These are phyloP conservation scores for Fusarium armeniacum DNA, from an alignment of 2,329 filamentous ascomycete genomes.

Conservation along the genomic window DNA sequence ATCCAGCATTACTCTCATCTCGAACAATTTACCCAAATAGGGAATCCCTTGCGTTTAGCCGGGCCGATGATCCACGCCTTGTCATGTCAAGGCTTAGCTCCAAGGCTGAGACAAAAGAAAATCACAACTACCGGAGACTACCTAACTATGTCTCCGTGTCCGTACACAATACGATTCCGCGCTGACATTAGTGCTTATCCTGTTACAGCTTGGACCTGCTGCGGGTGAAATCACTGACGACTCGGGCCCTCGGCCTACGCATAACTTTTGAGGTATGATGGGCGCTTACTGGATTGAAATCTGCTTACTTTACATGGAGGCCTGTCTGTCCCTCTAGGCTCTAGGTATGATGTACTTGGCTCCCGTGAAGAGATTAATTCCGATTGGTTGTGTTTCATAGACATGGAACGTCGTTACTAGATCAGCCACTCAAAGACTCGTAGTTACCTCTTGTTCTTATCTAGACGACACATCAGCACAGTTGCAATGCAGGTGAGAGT, in stretches of 20 bases:
- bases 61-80: background rate
- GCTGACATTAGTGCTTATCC: constrained; percentile 8
- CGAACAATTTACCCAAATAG: constrained; percentile 4
- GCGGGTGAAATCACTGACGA: background rate
- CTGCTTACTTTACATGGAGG: background rate
- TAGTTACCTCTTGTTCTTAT: background rate
- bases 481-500: background rate
- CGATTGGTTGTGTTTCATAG: background rate
- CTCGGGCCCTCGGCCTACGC: background rate
- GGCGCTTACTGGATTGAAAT: constrained; percentile 2
- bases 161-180: background rate
- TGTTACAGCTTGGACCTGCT: background rate
- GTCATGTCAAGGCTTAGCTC: constrained; percentile 15
- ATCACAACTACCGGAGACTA: background rate
- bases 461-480: constrained; percentile 2
- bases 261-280: constrained; percentile 2
- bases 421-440: constrained; percentile 1
- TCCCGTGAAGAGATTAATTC: background rate
- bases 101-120: constrained; percentile 4
- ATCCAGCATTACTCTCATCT: background rate
- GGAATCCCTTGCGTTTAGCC: background rate
- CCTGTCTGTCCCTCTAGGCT: background rate
- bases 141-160: background rate
- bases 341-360: background rate
- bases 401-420: background rate